Evolutionary conservation across 2,329 filamentous ascomycete genomes (phyloP), one percentile per base, ranked within the genome.

Genomic region (Aspergillus viridinutans): DNA sequence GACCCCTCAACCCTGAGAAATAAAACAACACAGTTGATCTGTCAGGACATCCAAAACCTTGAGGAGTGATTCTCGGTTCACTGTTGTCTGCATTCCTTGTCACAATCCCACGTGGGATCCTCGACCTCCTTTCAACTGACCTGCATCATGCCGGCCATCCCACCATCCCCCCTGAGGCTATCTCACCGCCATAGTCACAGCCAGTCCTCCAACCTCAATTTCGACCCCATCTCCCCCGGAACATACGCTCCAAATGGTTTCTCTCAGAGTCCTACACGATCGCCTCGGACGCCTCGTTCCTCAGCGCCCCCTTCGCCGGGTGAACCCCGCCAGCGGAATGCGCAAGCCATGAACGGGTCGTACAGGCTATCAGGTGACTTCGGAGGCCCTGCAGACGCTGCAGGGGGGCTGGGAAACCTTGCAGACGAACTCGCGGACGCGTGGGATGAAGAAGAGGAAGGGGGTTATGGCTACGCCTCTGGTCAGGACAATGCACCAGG

Each of bases 381-480:
- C 61, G 69, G 70, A n/a, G 63, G 57, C 14, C 53, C 64, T 23
- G 56, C 64, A 47, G 70, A 70, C 29, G 62, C 64, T n/a, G 72
- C 70, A 2, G 75, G 76, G 47, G 84, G 83, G 9, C 69, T 85
- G 53, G 85, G 84, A 25, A 87, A 82, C 61, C 70, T 88, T 52
- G 85, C 85, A 28, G 85, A 88, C 66, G 85, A 87, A 67, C 72
- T 87, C 25, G 85, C 81, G 26, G 81, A 84, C 63, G 80, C 81
- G n/a, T 83, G 80, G 76, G 81, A 81, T 23, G 71, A 47, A 12
- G 43, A 78, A 40, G 81, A 82, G 28, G 80, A 81, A 49, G 76
- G 73, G 17, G 76, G 75, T 25, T 79, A 80, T 52, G 75, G 72
- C 50, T 75, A 76, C 57, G 67, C 66, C 7, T 75, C 74, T 1